Evolutionary conservation across 257 asterid species (phyloP).

Genomic region (Eustoma russellianum): DNA sequence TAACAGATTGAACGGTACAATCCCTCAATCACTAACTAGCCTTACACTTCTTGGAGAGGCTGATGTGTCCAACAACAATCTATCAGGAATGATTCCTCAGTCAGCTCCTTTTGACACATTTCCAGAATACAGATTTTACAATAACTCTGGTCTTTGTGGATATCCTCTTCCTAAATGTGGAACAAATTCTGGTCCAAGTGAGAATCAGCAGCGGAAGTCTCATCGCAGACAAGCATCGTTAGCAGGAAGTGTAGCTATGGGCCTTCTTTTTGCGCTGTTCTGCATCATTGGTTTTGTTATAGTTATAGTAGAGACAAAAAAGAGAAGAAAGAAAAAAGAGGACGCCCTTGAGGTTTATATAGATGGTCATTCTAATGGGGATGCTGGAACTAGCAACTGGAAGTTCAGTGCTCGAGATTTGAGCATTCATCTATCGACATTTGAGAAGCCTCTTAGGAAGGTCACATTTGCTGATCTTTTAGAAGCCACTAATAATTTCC

Average conservation of each 20-base stretch:
- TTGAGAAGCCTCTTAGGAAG: slow-evolving; percentile 76
- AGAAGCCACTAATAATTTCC: slow-evolving; percentile 82
- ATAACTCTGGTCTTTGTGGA: slow-evolving; percentile 85
- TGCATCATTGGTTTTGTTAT: slow-evolving; percentile 71
- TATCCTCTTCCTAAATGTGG: slow-evolving; percentile 62
- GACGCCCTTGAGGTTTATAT: slow-evolving; percentile 66
- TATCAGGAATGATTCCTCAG: slow-evolving; percentile 71
- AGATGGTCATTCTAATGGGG: slow-evolving; percentile 34
- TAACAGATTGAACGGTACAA: slow-evolving; percentile 57
- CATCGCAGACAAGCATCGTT: slow-evolving; percentile 59
- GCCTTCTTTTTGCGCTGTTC: slow-evolving; percentile 65
- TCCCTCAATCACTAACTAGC: slow-evolving; percentile 58
- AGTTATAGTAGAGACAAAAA: slow-evolving; percentile 56
- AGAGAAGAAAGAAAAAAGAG: slow-evolving; percentile 73
- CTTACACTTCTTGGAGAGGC: slow-evolving; percentile 64
- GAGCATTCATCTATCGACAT: slow-evolving; percentile 67
- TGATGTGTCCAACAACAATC: slow-evolving; percentile 68
- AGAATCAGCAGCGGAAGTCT: slow-evolving; percentile 37
- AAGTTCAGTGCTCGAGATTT: slow-evolving; percentile 58
- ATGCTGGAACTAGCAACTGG: slow-evolving; percentile 60
- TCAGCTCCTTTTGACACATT: slow-evolving; percentile 77
- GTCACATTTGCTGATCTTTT: slow-evolving; percentile 90
- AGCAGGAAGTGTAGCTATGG: slow-evolving; percentile 83
- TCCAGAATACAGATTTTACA: slow-evolving; percentile 49
- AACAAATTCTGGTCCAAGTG: slow-evolving; percentile 15